Base-by-base conservation (phyloP, 1,284 basidiomycete genomes). In the Papiliotrema nemorosa region DNA sequence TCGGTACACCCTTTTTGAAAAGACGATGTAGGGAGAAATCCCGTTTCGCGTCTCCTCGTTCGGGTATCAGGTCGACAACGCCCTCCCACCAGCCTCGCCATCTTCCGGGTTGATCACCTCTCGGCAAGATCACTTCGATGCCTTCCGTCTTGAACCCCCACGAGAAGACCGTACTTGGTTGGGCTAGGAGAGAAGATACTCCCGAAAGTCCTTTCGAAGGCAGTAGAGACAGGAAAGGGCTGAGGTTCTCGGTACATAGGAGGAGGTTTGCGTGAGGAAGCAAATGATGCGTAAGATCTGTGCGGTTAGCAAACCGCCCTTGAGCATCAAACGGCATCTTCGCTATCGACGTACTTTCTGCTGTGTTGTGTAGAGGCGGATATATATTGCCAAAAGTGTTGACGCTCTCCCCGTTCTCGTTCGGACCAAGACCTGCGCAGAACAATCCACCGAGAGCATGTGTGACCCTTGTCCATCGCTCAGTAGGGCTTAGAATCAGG, bases 241-340 rank as follows among this genome's bases (percentile, higher is more conserved):
- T 94, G 5, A 98, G 77, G 70, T 97, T 97, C 69, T 98, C 96
- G 2, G 94, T 98, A 69, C 94, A 98, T 16, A 96, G 87, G 56
- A 85, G 6, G 84, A 88, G 80, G 18, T 84, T 82, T 0, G 86
- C 88, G 60, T 91, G 87, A 42, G 74, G 69, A 18, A 78, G 74
- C 76, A 80, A 80, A 52, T 58, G 64, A 38, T 64, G 67, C 0
- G 63, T 63, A 2, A 63, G 48, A 37, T 62, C 69, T 70, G 44
- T 25, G 37, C 14, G 44, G 48, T 44, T 36, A 52, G 34, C 40
- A n/a, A n/a, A n/a, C n/a, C n/a, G n/a, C n/a, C n/a, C n/a, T n/a
- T n/a, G n/a, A n/a, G n/a, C n/a, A n/a, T n/a, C n/a, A n/a, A n/a
- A n/a, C n/a, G n/a, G n/a, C n/a, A n/a, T n/a, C n/a, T n/a, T n/a